Evolutionary conservation across 306 rosid genomes (phyloP).

Genomic region (Malus asiatica): DNA sequence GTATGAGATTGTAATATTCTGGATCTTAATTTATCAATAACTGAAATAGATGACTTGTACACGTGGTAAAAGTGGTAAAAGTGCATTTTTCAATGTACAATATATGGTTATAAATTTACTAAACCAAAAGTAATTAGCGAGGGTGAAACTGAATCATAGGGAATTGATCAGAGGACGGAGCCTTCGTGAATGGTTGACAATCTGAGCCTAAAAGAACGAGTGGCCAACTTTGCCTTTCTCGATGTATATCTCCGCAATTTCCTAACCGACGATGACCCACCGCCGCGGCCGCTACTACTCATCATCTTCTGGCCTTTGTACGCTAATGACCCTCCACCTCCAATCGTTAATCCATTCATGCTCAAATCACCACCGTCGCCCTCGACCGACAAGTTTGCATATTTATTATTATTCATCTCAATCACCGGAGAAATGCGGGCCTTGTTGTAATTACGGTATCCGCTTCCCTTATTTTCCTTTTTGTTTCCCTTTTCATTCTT

Average conservation of each 20-base stretch:
- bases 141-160: too few species aligned
- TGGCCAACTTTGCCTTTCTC: conserved; percentile 23
- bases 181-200: conserved; percentile 45
- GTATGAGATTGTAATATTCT: too few species aligned
- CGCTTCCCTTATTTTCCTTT: neutral
- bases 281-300: neutral
- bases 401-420: neutral
- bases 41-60: too few species aligned
- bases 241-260: conserved; percentile 31
- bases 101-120: too few species aligned
- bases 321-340: neutral
- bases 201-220: conserved; percentile 31
- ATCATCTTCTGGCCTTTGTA: neutral
- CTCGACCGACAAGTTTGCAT: neutral
- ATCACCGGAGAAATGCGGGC: conserved; percentile 33
- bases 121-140: too few species aligned
- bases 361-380: neutral
- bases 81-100: too few species aligned
- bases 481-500: neutral
- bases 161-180: conserved; percentile 5
- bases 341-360: neutral
- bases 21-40: too few species aligned
- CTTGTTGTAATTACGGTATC: conserved; percentile 15
- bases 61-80: too few species aligned
- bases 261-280: conserved; percentile 21